Evolutionary conservation across 1,139 yeast species (phyloP).

Genomic region (Protomyces inundatus): DNA sequence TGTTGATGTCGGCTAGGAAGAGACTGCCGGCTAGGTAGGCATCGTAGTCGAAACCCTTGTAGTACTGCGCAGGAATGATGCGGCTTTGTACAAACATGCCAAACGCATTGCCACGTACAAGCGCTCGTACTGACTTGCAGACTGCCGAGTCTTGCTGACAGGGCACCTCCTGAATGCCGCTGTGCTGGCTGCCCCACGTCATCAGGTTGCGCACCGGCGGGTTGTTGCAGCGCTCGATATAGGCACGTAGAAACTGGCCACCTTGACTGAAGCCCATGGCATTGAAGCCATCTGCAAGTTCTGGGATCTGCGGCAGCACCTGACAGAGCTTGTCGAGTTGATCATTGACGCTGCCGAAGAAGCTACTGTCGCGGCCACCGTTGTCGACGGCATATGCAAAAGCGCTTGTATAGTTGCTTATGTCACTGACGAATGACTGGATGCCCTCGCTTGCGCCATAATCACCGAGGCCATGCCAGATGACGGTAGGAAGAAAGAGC

Average conservation of each 20-base stretch:
- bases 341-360: slow-evolving; percentile 57
- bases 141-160: slow-evolving; percentile 58
- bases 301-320: slow-evolving; percentile 43
- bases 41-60: slow-evolving; percentile 49
- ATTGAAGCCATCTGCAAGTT: slow-evolving; percentile 55
- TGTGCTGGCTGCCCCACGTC: slow-evolving; percentile 79
- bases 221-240: slow-evolving; percentile 53
- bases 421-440: slow-evolving; percentile 27
- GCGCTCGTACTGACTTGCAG: slow-evolving; percentile 52
- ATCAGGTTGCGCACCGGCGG: slow-evolving; percentile 52
- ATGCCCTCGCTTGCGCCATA: slow-evolving; percentile 61
- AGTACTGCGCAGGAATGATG: slow-evolving; percentile 70
- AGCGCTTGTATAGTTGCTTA: slow-evolving; percentile 11
- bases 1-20: slow-evolving; percentile 62
- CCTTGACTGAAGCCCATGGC: slow-evolving; percentile 82
- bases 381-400: slow-evolving; percentile 15
- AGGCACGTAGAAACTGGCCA: slow-evolving; percentile 64
- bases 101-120: slow-evolving; percentile 60
- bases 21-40: slow-evolving; percentile 49
- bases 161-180: slow-evolving; percentile 65
- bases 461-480: slow-evolving; percentile 88
- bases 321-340: slow-evolving; percentile 46
- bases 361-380: slow-evolving; percentile 22
- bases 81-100: slow-evolving; percentile 51
- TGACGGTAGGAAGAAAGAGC: slow-evolving; percentile 49